Evolutionary conservation across 2,329 filamentous ascomycete genomes (phyloP).

Genomic region (Huntiella abstrusa): DNA sequence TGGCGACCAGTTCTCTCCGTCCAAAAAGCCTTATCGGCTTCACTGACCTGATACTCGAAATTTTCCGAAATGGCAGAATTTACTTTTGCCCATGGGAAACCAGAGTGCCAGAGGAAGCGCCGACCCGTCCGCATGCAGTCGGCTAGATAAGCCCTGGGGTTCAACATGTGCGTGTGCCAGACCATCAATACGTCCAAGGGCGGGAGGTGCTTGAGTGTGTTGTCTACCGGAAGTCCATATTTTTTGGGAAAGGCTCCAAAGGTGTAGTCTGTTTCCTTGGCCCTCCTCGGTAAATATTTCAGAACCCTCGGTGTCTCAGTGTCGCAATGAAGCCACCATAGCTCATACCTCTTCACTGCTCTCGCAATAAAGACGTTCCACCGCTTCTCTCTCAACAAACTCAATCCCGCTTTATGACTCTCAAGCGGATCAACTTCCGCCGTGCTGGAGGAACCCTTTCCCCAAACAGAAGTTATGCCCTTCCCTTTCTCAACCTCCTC

Average conservation of each 20-base stretch:
- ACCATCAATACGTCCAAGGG: conserved; percentile 53
- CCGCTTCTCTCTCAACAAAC: conserved; percentile 47
- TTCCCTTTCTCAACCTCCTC: too few relatives aligned
- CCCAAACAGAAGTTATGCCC: background rate
- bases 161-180: conserved; percentile 63
- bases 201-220: background rate
- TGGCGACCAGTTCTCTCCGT: conserved; percentile 24
- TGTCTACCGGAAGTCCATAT: conserved; percentile 7
- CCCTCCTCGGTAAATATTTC: conserved; percentile 12
- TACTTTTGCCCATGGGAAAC: conserved; percentile 47
- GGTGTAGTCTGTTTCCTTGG: background rate
- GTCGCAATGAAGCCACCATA: conserved; percentile 36
- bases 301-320: conserved; percentile 17
- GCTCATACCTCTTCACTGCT: conserved; percentile 48
- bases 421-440: conserved; percentile 14
- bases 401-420: conserved; percentile 19
- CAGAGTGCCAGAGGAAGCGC: conserved; percentile 37
- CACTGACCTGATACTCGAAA: conserved; percentile 35
- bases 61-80: conserved; percentile 37
- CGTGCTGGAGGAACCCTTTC: background rate
- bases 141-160: conserved; percentile 54
- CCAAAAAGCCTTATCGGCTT: conserved; percentile 27
- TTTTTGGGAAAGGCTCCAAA: background rate
- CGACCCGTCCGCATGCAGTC: conserved; percentile 44
- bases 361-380: conserved; percentile 53